phyloP scores from a whole-genome alignment of 495 filamentous ascomycete genomes.

The Elasticomyces elasticus region DNA sequence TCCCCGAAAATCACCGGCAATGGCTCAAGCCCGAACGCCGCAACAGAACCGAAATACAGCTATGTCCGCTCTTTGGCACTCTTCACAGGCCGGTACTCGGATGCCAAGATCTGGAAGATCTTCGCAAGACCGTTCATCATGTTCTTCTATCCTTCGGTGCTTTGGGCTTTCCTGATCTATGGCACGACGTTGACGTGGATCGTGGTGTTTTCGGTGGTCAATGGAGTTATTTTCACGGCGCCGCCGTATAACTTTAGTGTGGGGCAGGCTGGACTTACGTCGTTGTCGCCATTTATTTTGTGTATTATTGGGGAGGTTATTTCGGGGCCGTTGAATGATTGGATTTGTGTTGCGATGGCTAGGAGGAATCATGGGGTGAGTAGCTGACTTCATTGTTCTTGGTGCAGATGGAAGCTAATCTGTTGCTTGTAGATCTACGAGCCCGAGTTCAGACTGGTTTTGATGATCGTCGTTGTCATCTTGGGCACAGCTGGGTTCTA shows the following conservation, averaged over 20 bases:
- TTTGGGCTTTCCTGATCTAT: conserved; percentile 46
- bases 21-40: background rate
- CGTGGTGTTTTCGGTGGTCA: conserved; percentile 45
- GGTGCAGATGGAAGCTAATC: background rate
- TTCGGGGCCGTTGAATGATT: conserved; percentile 44
- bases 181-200: conserved; percentile 45
- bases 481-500: conserved; percentile 45
- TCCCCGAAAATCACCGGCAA: conserved; percentile 12
- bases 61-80: conserved; percentile 26
- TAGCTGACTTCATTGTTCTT: background rate
- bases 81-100: conserved; percentile 35
- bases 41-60: conserved; percentile 20
- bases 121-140: conserved; percentile 41
- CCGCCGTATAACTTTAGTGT: conserved; percentile 46
- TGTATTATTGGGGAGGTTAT: conserved; percentile 41
- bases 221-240: conserved; percentile 40
- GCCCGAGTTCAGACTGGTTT: conserved; percentile 46
- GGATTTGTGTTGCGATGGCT: conserved; percentile 37
- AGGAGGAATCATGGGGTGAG: conserved; percentile 37
- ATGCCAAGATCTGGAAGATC: conserved; percentile 41
- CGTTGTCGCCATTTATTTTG: conserved; percentile 40
- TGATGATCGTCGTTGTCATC: conserved; percentile 38
- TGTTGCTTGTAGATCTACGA: conserved; percentile 33
- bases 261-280: conserved; percentile 41
- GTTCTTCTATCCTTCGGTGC: conserved; percentile 45